Base-by-base conservation (phyloP, 2,329 filamentous ascomycete species). In the Aspergillus proliferans region DNA sequence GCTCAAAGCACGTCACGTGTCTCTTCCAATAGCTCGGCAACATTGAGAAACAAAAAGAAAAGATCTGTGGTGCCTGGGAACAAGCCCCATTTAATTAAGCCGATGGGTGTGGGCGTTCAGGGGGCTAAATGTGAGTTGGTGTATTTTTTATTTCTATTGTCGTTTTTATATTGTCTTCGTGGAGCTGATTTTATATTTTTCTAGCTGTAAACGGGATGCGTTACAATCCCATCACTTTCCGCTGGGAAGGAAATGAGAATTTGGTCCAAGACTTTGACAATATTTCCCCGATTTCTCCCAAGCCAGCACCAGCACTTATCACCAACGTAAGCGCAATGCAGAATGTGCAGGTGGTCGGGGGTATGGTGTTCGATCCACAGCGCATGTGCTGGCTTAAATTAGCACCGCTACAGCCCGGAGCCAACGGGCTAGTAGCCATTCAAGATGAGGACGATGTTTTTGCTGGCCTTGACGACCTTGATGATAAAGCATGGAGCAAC, bases 381-480 rank as follows among this genome's bases (percentile, higher is more conserved):
- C 88, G 88, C 59, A 97, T 98, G 92, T 94, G 90, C 67, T 98
- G 93, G 93, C 79, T 97, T 49, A 96, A 95, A 69, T 76, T 93
- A 52, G 76, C 53, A 75, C 78, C 43, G 68, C 74, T 15, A 66
- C 77, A 63, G 28, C 58, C 63, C 8, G 61, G 60, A 9, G 54
- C 53, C 28, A 55, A 64, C 33, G 64, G 60, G 3, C 65, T 70
- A 7, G 71, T 76, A 3, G 70, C 74, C 51, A 81, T 88, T 49
- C 86, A 94, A 45, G 88, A 94, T 41, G 89, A 95, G 46, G 91
- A 95, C 51, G 91, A 96, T 65, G 87, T 92, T 6, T 96, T 97
- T 70, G 92, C 91, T 52, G 91, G 91, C 50, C 86, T 97, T n/a
- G 89, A 91, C 8, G 91, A 97, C 63, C 80, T 96, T 3, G 87